Base-by-base conservation (phyloP, 306 rosid species). In the Sechiopsis laciniata region DNA sequence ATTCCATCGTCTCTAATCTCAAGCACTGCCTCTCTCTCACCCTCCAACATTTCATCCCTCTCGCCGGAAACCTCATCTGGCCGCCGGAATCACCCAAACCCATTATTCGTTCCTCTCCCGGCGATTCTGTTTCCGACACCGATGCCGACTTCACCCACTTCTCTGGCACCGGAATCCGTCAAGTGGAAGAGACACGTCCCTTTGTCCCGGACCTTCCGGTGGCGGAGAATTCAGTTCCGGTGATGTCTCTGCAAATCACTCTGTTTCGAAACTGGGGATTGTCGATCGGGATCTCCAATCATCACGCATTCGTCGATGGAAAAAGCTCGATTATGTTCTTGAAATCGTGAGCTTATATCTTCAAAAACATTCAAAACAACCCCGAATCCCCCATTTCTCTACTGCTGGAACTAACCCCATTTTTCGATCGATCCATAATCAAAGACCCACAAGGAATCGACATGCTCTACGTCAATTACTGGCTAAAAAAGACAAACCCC, bases 251-350 rank as follows among this genome's bases (percentile, higher is more conserved):
- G 29, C 91, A 87, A 35, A 58, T 89, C 21, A 85, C 96, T 7
- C 69, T 79, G 9, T 87, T 89, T 21, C 84, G 84, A 6, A 71
- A 77, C 50, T 50, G 35, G 13, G 92, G 92, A 0, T 84, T 89
- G 55, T 42, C 74, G 22, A 79, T 87, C 3, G 96, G 90, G 2
- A 62, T 81, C 77, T 51, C 75, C 29, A 26, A 74, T 11, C 88
- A 87, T 81, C 87, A 87, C 10, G 86, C 83, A 0, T 80, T 79
- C 26, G 37, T 89, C 4, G 96, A 87, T 59, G 96, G 96, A 11
- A 74, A 75, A 70, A 57, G 86, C 20, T 55, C 82, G 12, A 74
- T 75, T 16, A 4, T 67, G 79, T 89, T 89, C 75, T 19, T 89
- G 51, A 85, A 87, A 51, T 81, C 87, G 2, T 89, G 96, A 90